Percentiles rank a stretch among this genome's conserved stretches.
phyloP scores from a whole-genome alignment of 73 alveolate species.

The Paramecium pentaurelia region DNA sequence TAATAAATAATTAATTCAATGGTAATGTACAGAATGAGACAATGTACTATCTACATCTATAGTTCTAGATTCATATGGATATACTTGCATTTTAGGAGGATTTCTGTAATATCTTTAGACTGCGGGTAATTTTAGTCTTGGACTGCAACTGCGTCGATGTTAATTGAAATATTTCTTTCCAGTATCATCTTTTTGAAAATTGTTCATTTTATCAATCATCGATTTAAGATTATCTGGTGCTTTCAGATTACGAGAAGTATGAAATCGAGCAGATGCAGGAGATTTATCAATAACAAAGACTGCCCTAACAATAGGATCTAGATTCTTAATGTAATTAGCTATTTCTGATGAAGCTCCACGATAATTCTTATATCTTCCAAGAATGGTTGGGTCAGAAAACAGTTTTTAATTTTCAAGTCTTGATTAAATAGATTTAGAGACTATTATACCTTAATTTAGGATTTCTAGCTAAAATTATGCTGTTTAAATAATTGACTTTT shows the following conservation, averaged over 20 bases:
- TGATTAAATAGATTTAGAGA: background rate
- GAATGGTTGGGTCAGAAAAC: background rate
- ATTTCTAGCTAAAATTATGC: background rate
- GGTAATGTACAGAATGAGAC: background rate
- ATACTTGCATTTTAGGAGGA: background rate
- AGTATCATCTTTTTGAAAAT: background rate
- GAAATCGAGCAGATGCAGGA: background rate
- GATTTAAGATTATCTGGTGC: background rate
- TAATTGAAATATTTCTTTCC: background rate
- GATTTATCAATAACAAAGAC: background rate
- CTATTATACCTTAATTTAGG: background rate
- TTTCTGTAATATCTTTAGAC: background rate
- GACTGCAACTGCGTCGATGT: background rate
- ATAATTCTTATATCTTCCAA: conserved; percentile 17
- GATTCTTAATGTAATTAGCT: background rate
- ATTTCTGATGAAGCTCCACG: conserved; percentile 15
- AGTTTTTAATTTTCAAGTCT: background rate
- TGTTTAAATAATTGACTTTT: background rate
- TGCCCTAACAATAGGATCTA: background rate
- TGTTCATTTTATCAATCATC: background rate
- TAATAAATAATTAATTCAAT: background rate
- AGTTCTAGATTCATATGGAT: background rate
- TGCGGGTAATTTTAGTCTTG: background rate
- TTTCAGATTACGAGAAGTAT: background rate
- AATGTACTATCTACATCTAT: background rate